A percentile compares a stretch with the other conserved stretches of the same genome.
Conservation (phyloP, 2,329 filamentous ascomycete species). For the Aspergillus amoenus region DNA sequence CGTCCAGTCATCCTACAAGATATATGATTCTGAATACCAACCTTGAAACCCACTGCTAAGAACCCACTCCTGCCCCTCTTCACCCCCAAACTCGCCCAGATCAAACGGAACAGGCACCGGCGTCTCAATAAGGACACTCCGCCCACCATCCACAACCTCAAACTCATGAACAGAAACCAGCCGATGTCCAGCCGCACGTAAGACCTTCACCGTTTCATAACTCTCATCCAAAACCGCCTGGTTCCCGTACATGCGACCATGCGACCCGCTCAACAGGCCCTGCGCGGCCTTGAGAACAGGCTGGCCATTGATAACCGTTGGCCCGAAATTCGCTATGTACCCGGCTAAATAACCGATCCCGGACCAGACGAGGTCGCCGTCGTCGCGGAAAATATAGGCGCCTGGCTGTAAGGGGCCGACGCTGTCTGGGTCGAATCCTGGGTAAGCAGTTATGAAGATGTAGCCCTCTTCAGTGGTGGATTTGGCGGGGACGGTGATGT, state of each 20-base stretch:
- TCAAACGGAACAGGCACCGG: slow-evolving; percentile 52
- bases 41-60: slow-evolving; percentile 56
- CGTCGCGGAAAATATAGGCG: slow-evolving; percentile 56
- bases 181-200: slow-evolving; percentile 49
- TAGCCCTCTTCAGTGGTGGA: slow-evolving; percentile 35
- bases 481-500: slow-evolving; percentile 40
- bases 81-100: slow-evolving; percentile 47
- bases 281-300: slow-evolving; percentile 51
- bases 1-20: no score
- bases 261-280: slow-evolving; percentile 30
- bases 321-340: slow-evolving; percentile 2
- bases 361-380: slow-evolving; percentile 59
- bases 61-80: slow-evolving; percentile 54
- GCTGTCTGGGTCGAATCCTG: slow-evolving; percentile 22
- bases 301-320: slow-evolving; percentile 24
- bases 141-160: slow-evolving; percentile 48
- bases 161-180: slow-evolving; percentile 57
- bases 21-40: slow-evolving; percentile 16
- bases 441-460: slow-evolving; percentile 40
- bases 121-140: slow-evolving; percentile 54
- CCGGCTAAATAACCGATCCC: slow-evolving; percentile 55
- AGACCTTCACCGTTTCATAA: slow-evolving; percentile 55
- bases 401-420: slow-evolving; percentile 49
- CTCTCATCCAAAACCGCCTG: slow-evolving; percentile 53
- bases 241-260: slow-evolving; percentile 57